phyloP scores from a whole-genome alignment of 2,329 filamentous ascomycete genomes.

The Fusarium liriodendri region DNA sequence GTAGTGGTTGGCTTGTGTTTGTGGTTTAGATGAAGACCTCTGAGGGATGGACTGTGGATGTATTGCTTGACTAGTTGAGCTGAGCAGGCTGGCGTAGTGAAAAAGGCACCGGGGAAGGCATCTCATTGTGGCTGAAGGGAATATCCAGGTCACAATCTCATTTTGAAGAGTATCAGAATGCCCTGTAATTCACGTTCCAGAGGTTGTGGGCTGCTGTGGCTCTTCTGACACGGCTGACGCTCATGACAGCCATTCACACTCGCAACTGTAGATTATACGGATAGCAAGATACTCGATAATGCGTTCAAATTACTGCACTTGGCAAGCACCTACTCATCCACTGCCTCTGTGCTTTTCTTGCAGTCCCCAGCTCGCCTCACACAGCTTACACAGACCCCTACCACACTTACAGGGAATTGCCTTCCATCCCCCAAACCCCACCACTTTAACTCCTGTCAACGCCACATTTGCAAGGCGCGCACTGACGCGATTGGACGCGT shows the following conservation, averaged over 20 bases:
- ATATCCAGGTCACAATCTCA: not conserved
- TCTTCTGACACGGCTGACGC: not conserved
- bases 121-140: not conserved
- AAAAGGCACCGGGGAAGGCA: not conserved
- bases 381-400: not conserved
- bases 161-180: not conserved
- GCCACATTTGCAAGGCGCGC: conserved; percentile 34
- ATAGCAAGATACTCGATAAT: not conserved
- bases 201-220: not conserved
- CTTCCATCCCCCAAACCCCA: conserved; percentile 24
- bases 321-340: not conserved
- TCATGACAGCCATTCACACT: not conserved
- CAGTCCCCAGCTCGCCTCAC: not conserved
- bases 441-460: conserved; percentile 37
- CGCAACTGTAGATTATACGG: not conserved
- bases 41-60: not conserved
- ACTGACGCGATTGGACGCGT: conserved; percentile 40
- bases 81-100: not conserved
- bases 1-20: not conserved
- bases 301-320: not conserved
- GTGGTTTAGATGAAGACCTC: not conserved
- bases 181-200: not conserved
- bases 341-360: not conserved
- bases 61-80: not conserved
- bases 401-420: not conserved